phyloP scores from a whole-genome alignment of 176 grass and related monocot species.

The Thalia dealbata region DNA sequence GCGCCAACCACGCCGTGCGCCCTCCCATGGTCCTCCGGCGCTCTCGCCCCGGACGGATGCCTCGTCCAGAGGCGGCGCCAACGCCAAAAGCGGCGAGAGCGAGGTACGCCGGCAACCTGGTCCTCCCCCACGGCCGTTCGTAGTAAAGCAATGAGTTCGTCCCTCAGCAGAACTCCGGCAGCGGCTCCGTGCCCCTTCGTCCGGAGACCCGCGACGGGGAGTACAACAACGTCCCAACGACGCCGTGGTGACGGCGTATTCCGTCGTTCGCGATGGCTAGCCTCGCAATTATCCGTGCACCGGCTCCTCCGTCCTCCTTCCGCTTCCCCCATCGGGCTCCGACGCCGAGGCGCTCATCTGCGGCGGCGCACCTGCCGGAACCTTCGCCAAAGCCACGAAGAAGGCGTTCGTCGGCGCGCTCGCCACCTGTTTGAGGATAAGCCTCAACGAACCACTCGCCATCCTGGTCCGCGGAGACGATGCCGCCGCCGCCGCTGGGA shows the following conservation, averaged over 20 bases:
- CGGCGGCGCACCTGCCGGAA: conserved; percentile 5
- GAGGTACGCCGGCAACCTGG: conserved; percentile 28
- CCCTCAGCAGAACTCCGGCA: conserved; percentile 1
- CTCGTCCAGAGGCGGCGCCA: conserved; percentile 4
- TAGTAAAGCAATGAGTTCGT: conserved; percentile 32
- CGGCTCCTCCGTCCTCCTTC: conserved; percentile 29
- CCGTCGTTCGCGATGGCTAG: conserved; percentile 16
- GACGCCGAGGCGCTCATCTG: conserved; percentile 29
- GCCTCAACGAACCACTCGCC: conserved; percentile 1
- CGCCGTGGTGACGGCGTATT: conserved; percentile 17
- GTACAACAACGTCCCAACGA: conserved; percentile 32
- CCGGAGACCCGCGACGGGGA: conserved; percentile 10
- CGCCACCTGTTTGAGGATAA: background rate
- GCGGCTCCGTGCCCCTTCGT: conserved; percentile 13
- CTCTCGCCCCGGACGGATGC: background rate
- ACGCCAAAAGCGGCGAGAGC: background rate
- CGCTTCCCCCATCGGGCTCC: background rate
- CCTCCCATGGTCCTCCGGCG: background rate
- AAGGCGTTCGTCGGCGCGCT: background rate
- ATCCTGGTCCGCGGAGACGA: background rate
- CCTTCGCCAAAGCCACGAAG: background rate
- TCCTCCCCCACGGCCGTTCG: conserved; percentile 20
- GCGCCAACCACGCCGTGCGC: background rate
- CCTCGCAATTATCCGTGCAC: conserved; percentile 33
- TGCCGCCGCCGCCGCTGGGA: background rate